Evolutionary conservation across 1,139 yeast species (phyloP), one percentile per base, ranked within the genome.

Genomic region (Candida tropicalis): DNA sequence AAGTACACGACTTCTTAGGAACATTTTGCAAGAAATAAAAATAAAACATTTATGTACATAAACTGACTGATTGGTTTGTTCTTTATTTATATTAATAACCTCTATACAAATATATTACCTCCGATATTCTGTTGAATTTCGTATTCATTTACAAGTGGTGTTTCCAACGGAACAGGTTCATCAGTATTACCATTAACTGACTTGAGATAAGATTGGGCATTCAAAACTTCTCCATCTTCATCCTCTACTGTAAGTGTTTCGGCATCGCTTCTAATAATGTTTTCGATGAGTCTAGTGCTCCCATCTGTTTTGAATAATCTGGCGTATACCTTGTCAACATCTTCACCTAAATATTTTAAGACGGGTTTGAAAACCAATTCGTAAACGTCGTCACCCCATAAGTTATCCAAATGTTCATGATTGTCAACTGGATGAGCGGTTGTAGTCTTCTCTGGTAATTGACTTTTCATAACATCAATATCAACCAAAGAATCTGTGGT

Each of bases 331-430:
- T 41, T 47, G 11, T 44, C 47, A 2, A 43, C 23, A 38, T 56
- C 53, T 38, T 65, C 65, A 0, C 65, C 66, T 41, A 72, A 58
- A 40, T 61, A 65, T n/a, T 62, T 56, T 24, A 80, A 58, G 0
- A 87, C 84, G 50, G 81, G 77, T 10, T 57, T 60, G 51, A 73
- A 71, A 1, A 65, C 69, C n/a, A 38, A 41, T 2, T 69, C 65
- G 32, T 77, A 78, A 1, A 85, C 86, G 44, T 82, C 79, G 27
- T 73, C 67, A 6, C 97, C 97, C 98, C 98, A 91, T 22, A 91
- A 68, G 53, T 91, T 77, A 59, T 91, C 98, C 47, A 91, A 68
- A 64, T 91, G 98, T 63, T 91, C 98, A 59, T 89, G 95, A 24
- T 72, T 68, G 1, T 65, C 68, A 2, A 86, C 78, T 0, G 83